These are phyloP conservation scores for Cyclotella sp. DNA, from an alignment of 108 stramenopile species.

Conservation along the genomic window DNA sequence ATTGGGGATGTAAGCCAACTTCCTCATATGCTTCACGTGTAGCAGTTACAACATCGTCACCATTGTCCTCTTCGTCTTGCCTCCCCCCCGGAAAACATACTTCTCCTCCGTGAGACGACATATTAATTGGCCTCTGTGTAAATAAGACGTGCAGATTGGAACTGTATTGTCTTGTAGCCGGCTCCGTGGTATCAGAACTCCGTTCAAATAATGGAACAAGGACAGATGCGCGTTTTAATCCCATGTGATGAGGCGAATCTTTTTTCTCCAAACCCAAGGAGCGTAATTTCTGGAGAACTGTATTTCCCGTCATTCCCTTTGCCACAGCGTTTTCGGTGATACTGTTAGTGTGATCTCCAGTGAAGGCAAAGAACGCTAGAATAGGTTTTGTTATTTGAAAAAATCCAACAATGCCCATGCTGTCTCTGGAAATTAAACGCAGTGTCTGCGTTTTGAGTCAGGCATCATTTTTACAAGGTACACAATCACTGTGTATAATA, in stretches of 20 bases:
- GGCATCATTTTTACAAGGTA: too few relatives aligned
- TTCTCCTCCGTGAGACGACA: conserved; percentile 72
- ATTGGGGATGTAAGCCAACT: conserved; percentile 59
- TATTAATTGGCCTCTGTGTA: conserved; percentile 58
- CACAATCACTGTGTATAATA: too few relatives aligned
- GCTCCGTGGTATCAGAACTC: neutral
- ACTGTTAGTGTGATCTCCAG: neutral
- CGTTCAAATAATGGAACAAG: conserved; percentile 56
- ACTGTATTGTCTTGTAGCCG: neutral
- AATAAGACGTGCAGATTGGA: conserved; percentile 57
- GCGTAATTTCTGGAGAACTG: conserved; percentile 5
- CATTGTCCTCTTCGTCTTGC: conserved; percentile 63
- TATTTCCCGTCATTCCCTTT: neutral
- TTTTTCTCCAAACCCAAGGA: conserved; percentile 34
- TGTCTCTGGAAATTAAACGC: too few relatives aligned
- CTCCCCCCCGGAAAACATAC: conserved; percentile 79
- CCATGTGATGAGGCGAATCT: conserved; percentile 29
- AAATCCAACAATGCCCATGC: neutral
- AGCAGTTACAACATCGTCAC: conserved; percentile 66
- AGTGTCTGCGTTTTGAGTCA: too few relatives aligned
- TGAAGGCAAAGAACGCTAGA: neutral
- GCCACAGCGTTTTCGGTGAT: neutral
- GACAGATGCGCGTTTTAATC: conserved; percentile 38
- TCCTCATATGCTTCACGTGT: conserved; percentile 74
- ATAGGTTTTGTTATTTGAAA: neutral